phyloP scores from a whole-genome alignment of 2,329 filamentous ascomycete species.

The Raffaelea arxii region DNA sequence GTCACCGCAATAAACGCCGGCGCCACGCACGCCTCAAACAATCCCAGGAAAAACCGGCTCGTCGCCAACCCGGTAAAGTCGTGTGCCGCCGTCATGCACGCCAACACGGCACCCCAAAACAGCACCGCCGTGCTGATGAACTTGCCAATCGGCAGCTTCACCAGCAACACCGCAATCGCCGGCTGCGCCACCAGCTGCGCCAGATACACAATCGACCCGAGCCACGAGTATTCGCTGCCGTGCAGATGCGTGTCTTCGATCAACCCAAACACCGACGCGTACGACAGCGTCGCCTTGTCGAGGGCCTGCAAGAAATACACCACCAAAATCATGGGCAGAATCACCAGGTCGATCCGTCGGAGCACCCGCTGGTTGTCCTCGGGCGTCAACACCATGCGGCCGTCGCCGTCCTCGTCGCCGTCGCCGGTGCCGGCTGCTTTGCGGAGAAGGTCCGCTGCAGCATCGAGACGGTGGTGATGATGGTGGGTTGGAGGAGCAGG shows the following conservation, averaged over 20 bases:
- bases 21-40: conserved; percentile 26
- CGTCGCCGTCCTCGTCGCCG: conserved; percentile 7
- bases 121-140: conserved; percentile 15
- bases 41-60: conserved; percentile 29
- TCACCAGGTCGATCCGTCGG: conserved; percentile 37
- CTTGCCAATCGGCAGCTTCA: conserved; percentile 17
- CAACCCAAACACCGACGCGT: conserved; percentile 46
- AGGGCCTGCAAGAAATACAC: conserved; percentile 29
- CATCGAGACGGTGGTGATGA: conserved; percentile 7
- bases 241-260: conserved; percentile 26
- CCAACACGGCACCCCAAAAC: conserved; percentile 16
- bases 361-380: conserved; percentile 42
- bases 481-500: background rate
- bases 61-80: conserved; percentile 25
- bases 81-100: conserved; percentile 17
- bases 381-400: conserved; percentile 33
- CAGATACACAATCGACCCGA: conserved; percentile 27
- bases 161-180: conserved; percentile 14
- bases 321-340: conserved; percentile 32
- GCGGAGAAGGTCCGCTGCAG: conserved; percentile 13
- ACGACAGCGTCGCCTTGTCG: conserved; percentile 49
- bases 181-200: conserved; percentile 20
- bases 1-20: conserved; percentile 48
- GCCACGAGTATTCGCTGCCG: conserved; percentile 14
- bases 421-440: conserved; percentile 7